Percentiles rank a stretch among this genome's conserved stretches.
phyloP scores from a whole-genome alignment of 1,284 basidiomycete species.

The Xanthoconium separans region DNA sequence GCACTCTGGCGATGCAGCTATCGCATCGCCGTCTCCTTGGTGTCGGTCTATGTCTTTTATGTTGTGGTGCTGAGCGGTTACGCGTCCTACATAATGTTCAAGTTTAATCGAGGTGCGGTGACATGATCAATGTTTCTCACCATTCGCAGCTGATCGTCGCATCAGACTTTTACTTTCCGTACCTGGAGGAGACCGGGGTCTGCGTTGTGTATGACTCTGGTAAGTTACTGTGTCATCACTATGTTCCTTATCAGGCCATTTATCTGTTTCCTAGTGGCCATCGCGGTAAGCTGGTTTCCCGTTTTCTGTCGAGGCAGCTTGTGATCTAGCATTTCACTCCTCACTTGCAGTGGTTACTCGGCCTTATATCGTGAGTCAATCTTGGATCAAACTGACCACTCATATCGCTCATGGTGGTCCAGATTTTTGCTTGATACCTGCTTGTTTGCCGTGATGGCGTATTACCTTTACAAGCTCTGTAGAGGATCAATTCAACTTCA shows the following conservation, averaged over 20 bases:
- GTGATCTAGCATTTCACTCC: background rate
- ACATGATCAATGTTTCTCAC: background rate
- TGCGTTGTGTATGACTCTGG: background rate
- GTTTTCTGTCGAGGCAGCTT: too few relatives aligned
- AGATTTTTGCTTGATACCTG: constrained; percentile 3
- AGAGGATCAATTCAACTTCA: background rate
- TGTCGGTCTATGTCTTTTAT: constrained; percentile 3
- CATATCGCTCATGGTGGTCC: background rate
- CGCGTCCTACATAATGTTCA: background rate
- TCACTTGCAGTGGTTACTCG: constrained; percentile 1
- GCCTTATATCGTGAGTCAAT: constrained; percentile 4
- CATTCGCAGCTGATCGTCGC: background rate
- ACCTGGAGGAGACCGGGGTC: constrained; percentile 1
- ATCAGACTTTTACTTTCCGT: constrained; percentile 1
- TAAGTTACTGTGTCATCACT: background rate
- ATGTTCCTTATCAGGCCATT: background rate
- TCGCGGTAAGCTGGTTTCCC: background rate
- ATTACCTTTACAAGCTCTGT: constrained; percentile 3
- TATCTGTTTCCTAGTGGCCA: background rate
- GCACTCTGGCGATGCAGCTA: constrained; percentile 4
- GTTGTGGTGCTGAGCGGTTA: background rate
- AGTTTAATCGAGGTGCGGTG: background rate
- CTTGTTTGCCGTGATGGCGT: constrained; percentile 1
- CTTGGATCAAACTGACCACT: too few relatives aligned
- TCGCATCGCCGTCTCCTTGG: constrained; percentile 3